Evolutionary conservation across 2,329 filamentous ascomycete species (phyloP).

Genomic region (Geosmithia putterillii): DNA sequence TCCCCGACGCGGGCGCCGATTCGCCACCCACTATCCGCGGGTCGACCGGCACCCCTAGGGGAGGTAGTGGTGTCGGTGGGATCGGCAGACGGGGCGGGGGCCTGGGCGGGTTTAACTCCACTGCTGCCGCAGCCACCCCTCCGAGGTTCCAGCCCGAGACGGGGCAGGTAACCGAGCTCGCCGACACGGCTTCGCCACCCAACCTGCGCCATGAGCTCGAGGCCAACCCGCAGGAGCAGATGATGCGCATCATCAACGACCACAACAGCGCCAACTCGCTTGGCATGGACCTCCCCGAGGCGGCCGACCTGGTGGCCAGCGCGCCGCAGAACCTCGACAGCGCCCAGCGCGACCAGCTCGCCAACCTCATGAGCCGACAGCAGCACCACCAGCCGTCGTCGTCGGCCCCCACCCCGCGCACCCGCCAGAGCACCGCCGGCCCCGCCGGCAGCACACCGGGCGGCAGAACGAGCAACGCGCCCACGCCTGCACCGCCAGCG

Average conservation of each 20-base stretch:
- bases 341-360: slow-evolving; percentile 46
- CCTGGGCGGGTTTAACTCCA: too few relatives aligned
- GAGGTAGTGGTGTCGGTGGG: too few relatives aligned
- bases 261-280: slow-evolving; percentile 40
- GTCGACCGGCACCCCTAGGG: slow-evolving; percentile 1
- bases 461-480: too few relatives aligned
- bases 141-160: slow-evolving; percentile 24
- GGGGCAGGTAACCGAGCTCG: slow-evolving; percentile 48
- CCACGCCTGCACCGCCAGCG: slow-evolving; percentile 4
- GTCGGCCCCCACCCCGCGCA: too few relatives aligned
- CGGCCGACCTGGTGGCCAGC: slow-evolving; percentile 35
- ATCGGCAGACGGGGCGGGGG: too few relatives aligned
- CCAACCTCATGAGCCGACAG: slow-evolving; percentile 45
- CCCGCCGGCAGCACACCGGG: too few relatives aligned
- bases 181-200: slow-evolving; percentile 36
- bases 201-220: slow-evolving; percentile 44
- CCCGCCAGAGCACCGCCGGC: too few relatives aligned
- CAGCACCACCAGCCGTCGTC: too few relatives aligned
- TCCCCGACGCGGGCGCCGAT: slow-evolving; percentile 26
- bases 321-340: slow-evolving; percentile 40
- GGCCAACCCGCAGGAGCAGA: slow-evolving; percentile 44
- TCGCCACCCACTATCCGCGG: slow-evolving; percentile 14
- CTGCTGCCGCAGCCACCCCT: too few relatives aligned
- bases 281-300: slow-evolving; percentile 40
- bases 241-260: slow-evolving; percentile 55